phyloP scores from a whole-genome alignment of 345 rosid species.

The Raphanus sativus region DNA sequence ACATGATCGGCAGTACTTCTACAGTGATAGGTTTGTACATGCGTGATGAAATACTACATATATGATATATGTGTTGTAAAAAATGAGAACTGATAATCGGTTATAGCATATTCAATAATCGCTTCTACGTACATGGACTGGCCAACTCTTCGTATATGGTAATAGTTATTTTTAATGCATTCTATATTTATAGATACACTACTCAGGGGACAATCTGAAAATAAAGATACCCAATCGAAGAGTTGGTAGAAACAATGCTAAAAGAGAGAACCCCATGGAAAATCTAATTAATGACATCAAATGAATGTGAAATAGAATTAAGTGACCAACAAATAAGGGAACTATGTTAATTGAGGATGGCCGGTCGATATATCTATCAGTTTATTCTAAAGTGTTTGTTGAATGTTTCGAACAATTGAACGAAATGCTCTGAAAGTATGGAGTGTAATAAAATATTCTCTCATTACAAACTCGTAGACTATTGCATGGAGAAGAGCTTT shows the following conservation, averaged over 20 bases:
- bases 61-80: not conserved
- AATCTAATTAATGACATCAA: not conserved
- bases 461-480: not conserved
- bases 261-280: not conserved
- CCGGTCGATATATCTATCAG: not conserved
- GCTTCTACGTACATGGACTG: not conserved
- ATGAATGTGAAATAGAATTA: not conserved
- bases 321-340: not conserved
- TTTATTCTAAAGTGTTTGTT: not conserved
- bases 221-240: not conserved
- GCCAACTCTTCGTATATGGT: not conserved
- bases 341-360: not conserved
- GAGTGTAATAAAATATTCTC: not conserved
- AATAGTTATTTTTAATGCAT: not conserved
- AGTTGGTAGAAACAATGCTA: not conserved
- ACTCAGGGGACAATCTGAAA: not conserved
- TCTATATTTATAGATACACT: not conserved
- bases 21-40: constrained; percentile 13
- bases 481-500: too few species aligned
- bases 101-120: not conserved
- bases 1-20: constrained; percentile 19
- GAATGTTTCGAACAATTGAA: not conserved
- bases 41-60: not conserved
- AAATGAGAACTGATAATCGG: not conserved
- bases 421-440: not conserved